Evolutionary conservation across 2,329 filamentous ascomycete genomes (phyloP).

Genomic region (Pseudogymnoascus sp.): DNA sequence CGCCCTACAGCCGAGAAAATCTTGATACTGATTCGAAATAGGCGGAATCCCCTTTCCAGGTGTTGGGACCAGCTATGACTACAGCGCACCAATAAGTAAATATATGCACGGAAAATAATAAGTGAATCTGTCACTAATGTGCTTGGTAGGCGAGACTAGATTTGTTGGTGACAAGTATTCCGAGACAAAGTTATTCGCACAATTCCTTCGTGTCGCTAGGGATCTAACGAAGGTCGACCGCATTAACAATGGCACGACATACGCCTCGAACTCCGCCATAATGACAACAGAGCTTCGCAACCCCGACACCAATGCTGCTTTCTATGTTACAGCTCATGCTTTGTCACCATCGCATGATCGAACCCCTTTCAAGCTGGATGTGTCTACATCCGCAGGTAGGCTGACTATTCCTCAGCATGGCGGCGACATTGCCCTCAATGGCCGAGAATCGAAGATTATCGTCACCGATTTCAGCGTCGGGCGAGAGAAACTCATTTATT

Average conservation of each 20-base stretch:
- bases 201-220: constrained; percentile 50
- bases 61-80: constrained; percentile 54
- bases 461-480: constrained; percentile 52
- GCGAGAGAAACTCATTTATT: constrained; percentile 42
- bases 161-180: constrained; percentile 50
- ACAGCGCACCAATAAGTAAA: constrained; percentile 46
- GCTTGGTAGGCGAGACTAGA: constrained; percentile 26
- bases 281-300: constrained; percentile 49
- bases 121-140: neutral
- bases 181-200: constrained; percentile 51
- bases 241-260: constrained; percentile 39
- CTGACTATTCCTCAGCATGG: constrained; percentile 45
- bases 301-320: constrained; percentile 45
- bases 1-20: neutral
- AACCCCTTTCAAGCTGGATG: constrained; percentile 45
- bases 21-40: constrained; percentile 3
- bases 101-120: neutral
- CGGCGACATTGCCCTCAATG: constrained; percentile 43
- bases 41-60: constrained; percentile 48
- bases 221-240: constrained; percentile 48
- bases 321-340: constrained; percentile 50
- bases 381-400: constrained; percentile 47
- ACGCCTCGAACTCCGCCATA: constrained; percentile 43
- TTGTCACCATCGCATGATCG: constrained; percentile 42
- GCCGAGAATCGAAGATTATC: constrained; percentile 53